These are phyloP conservation scores for Murraya paniculata DNA, from an alignment of 345 rosid genomes.

Conservation along the genomic window DNA sequence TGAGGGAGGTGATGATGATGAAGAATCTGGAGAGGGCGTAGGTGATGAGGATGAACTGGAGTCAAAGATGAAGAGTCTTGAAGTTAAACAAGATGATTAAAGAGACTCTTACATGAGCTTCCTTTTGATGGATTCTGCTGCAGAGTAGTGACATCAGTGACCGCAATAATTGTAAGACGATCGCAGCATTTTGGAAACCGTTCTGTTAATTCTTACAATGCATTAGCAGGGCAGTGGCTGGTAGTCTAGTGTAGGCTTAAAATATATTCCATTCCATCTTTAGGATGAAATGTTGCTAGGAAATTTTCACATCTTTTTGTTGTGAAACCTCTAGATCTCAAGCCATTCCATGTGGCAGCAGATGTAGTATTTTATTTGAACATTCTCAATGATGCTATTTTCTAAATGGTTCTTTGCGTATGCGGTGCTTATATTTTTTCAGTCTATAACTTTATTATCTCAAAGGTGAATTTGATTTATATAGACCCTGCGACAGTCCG, in stretches of 20 bases:
- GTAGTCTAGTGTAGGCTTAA: background rate
- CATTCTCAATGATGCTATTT: background rate
- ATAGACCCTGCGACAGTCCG: too few relatives aligned
- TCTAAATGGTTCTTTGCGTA: background rate
- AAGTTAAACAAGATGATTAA: slow-evolving; percentile 49
- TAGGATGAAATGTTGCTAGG: slow-evolving; percentile 2
- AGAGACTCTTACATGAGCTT: background rate
- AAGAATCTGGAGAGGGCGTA: slow-evolving; percentile 43
- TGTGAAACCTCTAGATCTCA: background rate
- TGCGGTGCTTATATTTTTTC: background rate
- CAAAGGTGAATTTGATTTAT: background rate
- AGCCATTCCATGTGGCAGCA: background rate
- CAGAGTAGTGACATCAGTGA: slow-evolving; percentile 5
- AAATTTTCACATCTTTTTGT: background rate
- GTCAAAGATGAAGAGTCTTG: slow-evolving; percentile 66
- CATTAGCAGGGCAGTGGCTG: slow-evolving; percentile 9
- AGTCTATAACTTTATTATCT: background rate
- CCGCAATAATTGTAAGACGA: slow-evolving; percentile 17
- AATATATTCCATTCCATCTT: background rate
- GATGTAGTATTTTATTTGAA: background rate
- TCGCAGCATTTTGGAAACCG: slow-evolving; percentile 22
- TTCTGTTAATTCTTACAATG: slow-evolving; percentile 18
- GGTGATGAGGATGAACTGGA: slow-evolving; percentile 58
- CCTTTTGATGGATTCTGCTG: slow-evolving; percentile 11
- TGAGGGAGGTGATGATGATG: slow-evolving; percentile 59